phyloP scores from a whole-genome alignment of 441 rosid genomes.

The Cnidoscolus chayamansa region DNA sequence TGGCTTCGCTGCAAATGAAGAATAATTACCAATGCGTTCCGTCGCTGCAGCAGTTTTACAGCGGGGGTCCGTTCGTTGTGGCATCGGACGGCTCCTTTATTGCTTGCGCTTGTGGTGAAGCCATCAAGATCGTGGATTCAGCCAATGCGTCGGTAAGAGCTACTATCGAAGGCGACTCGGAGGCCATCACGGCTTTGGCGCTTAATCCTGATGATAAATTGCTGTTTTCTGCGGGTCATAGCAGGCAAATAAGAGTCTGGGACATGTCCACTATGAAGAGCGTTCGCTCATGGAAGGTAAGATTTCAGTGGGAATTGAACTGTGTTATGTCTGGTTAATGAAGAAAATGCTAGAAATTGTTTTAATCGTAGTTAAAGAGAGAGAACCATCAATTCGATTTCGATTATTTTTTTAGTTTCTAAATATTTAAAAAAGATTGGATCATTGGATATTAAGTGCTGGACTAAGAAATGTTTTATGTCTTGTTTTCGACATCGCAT shows the following conservation, averaged over 20 bases:
- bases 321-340: too few relatives aligned
- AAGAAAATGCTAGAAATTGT: background rate
- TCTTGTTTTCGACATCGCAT: background rate
- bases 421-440: background rate
- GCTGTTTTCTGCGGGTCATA: slow-evolving; percentile 84
- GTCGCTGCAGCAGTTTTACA: slow-evolving; percentile 75
- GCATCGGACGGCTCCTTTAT: slow-evolving; percentile 78
- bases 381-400: background rate
- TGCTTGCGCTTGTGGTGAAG: slow-evolving; percentile 71
- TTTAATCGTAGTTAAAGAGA: background rate
- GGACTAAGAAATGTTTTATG: too few relatives aligned
- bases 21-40: slow-evolving; percentile 65
- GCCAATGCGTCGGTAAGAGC: slow-evolving; percentile 51
- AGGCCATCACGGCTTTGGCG: slow-evolving; percentile 65
- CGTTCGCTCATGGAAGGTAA: slow-evolving; percentile 69
- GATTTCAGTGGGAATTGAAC: background rate
- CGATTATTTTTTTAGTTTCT: background rate
- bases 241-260: slow-evolving; percentile 90
- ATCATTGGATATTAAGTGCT: too few relatives aligned
- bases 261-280: slow-evolving; percentile 70
- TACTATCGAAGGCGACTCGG: slow-evolving; percentile 68
- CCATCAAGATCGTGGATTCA: slow-evolving; percentile 67
- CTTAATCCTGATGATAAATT: slow-evolving; percentile 75
- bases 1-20: slow-evolving; percentile 57
- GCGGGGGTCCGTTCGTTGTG: slow-evolving; percentile 78